Conservation (phyloP, 768 basidiomycete genomes). For the Kwoniella shandongensis region DNA sequence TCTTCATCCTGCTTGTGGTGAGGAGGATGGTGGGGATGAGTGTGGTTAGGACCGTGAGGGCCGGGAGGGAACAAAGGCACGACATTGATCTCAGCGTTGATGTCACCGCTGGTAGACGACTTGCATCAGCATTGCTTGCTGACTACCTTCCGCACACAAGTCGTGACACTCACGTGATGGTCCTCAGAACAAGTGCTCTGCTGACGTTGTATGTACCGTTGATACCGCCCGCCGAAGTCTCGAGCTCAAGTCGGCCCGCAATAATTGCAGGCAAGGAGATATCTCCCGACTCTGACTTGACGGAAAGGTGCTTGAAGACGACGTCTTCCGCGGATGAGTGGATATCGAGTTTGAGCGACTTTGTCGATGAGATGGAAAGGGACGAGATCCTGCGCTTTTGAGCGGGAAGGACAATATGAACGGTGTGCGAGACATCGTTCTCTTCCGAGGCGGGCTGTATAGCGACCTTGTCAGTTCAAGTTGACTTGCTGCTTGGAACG, state of each 20-base stretch:
- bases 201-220: slow-evolving; percentile 39
- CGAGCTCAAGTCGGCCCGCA: slow-evolving; percentile 17
- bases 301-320: slow-evolving; percentile 14
- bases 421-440: slow-evolving; percentile 11
- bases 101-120: slow-evolving; percentile 22
- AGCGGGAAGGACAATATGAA: slow-evolving; percentile 25
- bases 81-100: slow-evolving; percentile 37
- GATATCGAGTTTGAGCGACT: slow-evolving; percentile 17
- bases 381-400: slow-evolving; percentile 6
- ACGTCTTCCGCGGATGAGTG: slow-evolving; percentile 21
- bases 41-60: slow-evolving; percentile 12
- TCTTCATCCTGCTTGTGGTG: slow-evolving; percentile 4
- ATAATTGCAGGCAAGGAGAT: slow-evolving; percentile 17
- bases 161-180: slow-evolving; percentile 17
- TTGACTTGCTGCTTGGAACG: background rate
- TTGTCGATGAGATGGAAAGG: slow-evolving; percentile 15
- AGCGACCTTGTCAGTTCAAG: background rate
- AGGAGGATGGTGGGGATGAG: slow-evolving; percentile 9
- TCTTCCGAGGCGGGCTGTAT: slow-evolving; percentile 5
- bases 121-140: background rate
- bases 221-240: slow-evolving; percentile 21
- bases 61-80: slow-evolving; percentile 15
- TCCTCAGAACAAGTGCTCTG: slow-evolving; percentile 21
- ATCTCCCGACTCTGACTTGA: slow-evolving; percentile 24
- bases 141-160: background rate